Evolutionary conservation across 306 rosid species (phyloP).

Genomic region (Hippophae rhamnoides): DNA sequence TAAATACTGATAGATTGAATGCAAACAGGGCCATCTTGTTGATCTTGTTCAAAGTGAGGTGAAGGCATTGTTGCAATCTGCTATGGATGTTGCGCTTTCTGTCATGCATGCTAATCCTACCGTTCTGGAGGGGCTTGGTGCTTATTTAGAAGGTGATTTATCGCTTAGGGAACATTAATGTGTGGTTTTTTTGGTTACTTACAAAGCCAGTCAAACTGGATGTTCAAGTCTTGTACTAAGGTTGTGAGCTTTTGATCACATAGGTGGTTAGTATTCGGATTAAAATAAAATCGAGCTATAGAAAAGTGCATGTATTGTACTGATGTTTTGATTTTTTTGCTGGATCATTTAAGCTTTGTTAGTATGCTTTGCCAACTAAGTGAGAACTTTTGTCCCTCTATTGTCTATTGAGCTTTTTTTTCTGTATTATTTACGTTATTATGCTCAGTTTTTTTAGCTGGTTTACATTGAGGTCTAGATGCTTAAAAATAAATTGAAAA

Average conservation of each 20-base stretch:
- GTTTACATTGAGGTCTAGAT: neutral
- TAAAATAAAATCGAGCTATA: no score
- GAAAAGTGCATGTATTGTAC: no score
- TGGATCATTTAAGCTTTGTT: no score
- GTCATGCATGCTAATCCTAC: conserved; percentile 86
- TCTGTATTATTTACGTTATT: neutral
- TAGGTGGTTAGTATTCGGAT: no score
- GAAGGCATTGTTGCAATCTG: conserved; percentile 75
- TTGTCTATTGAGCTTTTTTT: neutral
- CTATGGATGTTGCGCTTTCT: conserved; percentile 70
- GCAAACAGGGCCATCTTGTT: conserved; percentile 78
- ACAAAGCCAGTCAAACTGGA: neutral
- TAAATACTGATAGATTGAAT: conserved; percentile 31
- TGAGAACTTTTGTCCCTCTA: no score
- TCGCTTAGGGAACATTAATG: neutral
- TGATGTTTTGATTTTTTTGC: no score
- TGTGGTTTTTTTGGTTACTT: neutral
- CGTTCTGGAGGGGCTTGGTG: conserved; percentile 90
- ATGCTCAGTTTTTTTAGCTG: neutral
- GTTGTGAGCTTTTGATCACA: no score
- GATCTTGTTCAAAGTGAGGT: conserved; percentile 94
- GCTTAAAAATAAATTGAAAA: neutral
- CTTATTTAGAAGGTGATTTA: conserved; percentile 72
- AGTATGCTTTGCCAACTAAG: no score
- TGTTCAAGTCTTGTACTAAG: neutral